Percentiles rank a stretch among this genome's conserved stretches.
These are phyloP conservation scores for Xylaria polymorpha DNA, from an alignment of 2,329 filamentous ascomycete species.

Conservation along the genomic window DNA sequence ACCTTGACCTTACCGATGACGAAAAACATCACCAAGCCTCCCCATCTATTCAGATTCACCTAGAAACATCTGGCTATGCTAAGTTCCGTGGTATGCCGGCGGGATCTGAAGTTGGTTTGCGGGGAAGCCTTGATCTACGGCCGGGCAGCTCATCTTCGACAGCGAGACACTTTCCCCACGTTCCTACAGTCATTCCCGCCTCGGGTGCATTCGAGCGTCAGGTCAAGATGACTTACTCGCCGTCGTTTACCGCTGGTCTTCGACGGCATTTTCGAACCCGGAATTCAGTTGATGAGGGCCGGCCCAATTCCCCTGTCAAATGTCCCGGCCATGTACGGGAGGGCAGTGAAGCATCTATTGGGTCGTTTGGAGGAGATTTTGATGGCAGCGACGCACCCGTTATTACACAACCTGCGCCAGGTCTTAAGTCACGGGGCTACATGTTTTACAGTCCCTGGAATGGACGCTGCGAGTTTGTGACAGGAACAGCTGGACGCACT, in stretches of 20 bases:
- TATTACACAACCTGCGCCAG: slow-evolving; percentile 59
- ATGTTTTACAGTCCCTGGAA: slow-evolving; percentile 89
- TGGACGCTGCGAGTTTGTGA: slow-evolving; percentile 85
- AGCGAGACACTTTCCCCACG: slow-evolving; percentile 32
- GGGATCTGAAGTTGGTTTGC: slow-evolving; percentile 41
- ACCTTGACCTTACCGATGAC: slow-evolving; percentile 49
- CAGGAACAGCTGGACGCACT: slow-evolving; percentile 78
- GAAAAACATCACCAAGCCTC: slow-evolving; percentile 47
- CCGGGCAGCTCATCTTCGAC: slow-evolving; percentile 44
- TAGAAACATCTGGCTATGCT: slow-evolving; percentile 67
- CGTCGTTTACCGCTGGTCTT: slow-evolving; percentile 61
- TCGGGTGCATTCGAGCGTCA: slow-evolving; percentile 62
- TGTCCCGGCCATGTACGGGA: slow-evolving; percentile 47
- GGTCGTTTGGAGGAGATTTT: slow-evolving; percentile 50
- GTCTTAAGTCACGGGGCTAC: slow-evolving; percentile 72
- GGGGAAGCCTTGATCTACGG: slow-evolving; percentile 45
- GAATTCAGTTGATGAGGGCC: slow-evolving; percentile 48
- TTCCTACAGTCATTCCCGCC: slow-evolving; percentile 25
- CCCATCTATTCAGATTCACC: slow-evolving; percentile 62
- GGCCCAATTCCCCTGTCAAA: slow-evolving; percentile 45
- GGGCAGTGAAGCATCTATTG: slow-evolving; percentile 51
- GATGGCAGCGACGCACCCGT: slow-evolving; percentile 47
- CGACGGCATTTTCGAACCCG: slow-evolving; percentile 58
- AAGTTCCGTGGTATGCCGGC: slow-evolving; percentile 65
- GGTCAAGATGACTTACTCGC: slow-evolving; percentile 68